These are phyloP conservation scores for Westerdykella sp. DNA, from an alignment of 2,329 filamentous ascomycete genomes.

Conservation along the genomic window DNA sequence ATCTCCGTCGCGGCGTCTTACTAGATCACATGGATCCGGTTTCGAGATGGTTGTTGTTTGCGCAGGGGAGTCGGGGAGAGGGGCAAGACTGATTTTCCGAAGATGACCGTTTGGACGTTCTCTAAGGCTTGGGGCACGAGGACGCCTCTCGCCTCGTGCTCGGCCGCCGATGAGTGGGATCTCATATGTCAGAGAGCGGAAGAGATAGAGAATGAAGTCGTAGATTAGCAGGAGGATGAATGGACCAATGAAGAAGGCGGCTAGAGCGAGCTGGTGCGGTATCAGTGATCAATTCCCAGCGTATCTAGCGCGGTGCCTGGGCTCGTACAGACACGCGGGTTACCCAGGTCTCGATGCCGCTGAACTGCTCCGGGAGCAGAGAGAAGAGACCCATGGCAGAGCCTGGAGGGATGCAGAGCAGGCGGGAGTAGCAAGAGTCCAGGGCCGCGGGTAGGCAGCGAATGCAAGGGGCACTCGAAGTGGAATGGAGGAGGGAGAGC, in stretches of 20 bases:
- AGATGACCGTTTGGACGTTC: conserved; percentile 50
- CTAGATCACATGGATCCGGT: conserved; percentile 15
- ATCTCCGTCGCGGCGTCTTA: conserved; percentile 16
- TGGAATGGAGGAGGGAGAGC: no score
- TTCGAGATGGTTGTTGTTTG: conserved; percentile 14
- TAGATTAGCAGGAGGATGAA: conserved; percentile 57
- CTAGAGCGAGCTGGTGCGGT: conserved; percentile 52
- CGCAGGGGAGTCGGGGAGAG: conserved; percentile 16
- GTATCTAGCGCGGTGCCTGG: background rate
- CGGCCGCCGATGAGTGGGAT: conserved; percentile 56
- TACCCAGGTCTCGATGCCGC: conserved; percentile 56
- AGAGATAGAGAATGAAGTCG: conserved; percentile 57
- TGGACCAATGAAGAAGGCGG: conserved; percentile 54
- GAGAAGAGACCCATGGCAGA: conserved; percentile 58
- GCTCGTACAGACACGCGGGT: conserved; percentile 55
- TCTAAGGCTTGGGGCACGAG: conserved; percentile 56
- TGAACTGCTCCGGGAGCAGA: conserved; percentile 55
- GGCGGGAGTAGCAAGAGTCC: background rate
- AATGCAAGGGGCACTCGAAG: no score
- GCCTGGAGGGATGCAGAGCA: background rate
- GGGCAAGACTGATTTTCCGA: conserved; percentile 40
- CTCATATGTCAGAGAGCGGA: conserved; percentile 53
- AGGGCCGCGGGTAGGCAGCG: no score
- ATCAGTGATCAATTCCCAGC: background rate
- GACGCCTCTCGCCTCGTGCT: conserved; percentile 53